These are phyloP conservation scores for Solanum chaucha DNA, from an alignment of 257 asterid genomes.

Conservation along the genomic window DNA sequence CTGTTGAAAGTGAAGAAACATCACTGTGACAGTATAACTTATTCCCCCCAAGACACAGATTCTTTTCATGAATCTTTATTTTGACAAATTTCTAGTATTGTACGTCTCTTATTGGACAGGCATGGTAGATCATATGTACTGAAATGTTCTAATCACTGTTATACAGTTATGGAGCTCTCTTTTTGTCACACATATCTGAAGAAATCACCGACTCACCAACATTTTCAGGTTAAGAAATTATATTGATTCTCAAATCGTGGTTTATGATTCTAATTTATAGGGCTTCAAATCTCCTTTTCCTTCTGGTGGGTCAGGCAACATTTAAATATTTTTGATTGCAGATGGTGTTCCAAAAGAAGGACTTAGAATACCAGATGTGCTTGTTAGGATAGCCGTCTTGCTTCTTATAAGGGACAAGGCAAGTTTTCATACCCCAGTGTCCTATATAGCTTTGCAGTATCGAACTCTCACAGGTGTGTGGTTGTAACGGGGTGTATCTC, in stretches of 20 bases:
- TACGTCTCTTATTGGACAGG: not conserved
- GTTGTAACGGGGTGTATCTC: not conserved
- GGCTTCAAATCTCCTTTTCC: conserved; percentile 1
- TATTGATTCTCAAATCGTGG: not conserved
- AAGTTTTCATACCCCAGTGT: conserved; percentile 11
- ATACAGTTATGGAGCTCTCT: conserved; percentile 69
- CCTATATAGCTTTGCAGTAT: not conserved
- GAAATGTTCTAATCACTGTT: not conserved
- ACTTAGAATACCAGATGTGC: conserved; percentile 75
- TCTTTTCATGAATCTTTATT: not conserved
- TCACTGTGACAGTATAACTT: not conserved
- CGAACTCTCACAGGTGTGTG: not conserved
- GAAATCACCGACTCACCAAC: conserved; percentile 59
- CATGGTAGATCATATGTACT: not conserved
- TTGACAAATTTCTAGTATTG: not conserved
- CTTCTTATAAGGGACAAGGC: conserved; percentile 72
- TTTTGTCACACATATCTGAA: conserved; percentile 67
- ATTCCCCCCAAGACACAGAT: not conserved
- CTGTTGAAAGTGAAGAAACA: not conserved
- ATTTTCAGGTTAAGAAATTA: conserved; percentile 56
- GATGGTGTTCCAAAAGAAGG: conserved; percentile 99
- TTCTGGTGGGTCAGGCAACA: conserved; percentile 8
- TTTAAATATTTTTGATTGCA: conserved; percentile 28
- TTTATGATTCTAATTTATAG: not conserved
- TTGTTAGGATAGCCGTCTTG: conserved; percentile 66